A percentile compares a stretch with the other conserved stretches of the same genome.
These are phyloP conservation scores for Nemania abortiva DNA, from an alignment of 2,329 filamentous ascomycete genomes.

Conservation along the genomic window DNA sequence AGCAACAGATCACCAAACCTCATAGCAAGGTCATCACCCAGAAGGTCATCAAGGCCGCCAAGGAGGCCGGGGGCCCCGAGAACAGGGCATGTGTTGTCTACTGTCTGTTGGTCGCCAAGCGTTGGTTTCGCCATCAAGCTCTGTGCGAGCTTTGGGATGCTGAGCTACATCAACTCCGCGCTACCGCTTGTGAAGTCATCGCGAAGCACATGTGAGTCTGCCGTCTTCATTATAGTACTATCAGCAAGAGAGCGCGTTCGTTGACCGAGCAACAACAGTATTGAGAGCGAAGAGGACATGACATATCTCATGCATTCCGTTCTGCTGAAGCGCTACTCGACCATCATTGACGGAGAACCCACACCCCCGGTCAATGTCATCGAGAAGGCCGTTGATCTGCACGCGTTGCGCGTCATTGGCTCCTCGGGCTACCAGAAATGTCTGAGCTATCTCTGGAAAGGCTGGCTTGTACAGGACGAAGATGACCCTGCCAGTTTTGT, in stretches of 20 bases:
- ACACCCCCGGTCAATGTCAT: conserved; percentile 87
- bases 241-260: not conserved
- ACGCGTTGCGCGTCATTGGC: conserved; percentile 88
- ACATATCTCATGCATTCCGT: conserved; percentile 83
- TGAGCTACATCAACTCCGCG: conserved; percentile 82
- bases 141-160: conserved; percentile 90
- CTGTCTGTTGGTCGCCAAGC: conserved; percentile 78
- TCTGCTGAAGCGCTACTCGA: conserved; percentile 89
- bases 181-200: conserved; percentile 88
- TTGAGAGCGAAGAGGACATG: conserved; percentile 85
- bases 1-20: conserved; percentile 77
- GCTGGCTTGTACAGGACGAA: conserved; percentile 97
- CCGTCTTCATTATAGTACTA: not conserved
- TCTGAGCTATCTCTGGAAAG: conserved; percentile 90
- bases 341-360: conserved; percentile 76
- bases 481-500: conserved; percentile 90
- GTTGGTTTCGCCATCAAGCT: conserved; percentile 84
- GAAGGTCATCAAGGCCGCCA: conserved; percentile 83
- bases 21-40: conserved; percentile 88
- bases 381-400: conserved; percentile 92
- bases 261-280: conserved; percentile 65
- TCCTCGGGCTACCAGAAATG: conserved; percentile 97
- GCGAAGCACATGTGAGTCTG: conserved; percentile 76
- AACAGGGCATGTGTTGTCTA: conserved; percentile 85
- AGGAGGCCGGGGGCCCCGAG: conserved; percentile 81